Evolutionary conservation across 345 rosid genomes (phyloP).

Genomic region (Populus tremula): DNA sequence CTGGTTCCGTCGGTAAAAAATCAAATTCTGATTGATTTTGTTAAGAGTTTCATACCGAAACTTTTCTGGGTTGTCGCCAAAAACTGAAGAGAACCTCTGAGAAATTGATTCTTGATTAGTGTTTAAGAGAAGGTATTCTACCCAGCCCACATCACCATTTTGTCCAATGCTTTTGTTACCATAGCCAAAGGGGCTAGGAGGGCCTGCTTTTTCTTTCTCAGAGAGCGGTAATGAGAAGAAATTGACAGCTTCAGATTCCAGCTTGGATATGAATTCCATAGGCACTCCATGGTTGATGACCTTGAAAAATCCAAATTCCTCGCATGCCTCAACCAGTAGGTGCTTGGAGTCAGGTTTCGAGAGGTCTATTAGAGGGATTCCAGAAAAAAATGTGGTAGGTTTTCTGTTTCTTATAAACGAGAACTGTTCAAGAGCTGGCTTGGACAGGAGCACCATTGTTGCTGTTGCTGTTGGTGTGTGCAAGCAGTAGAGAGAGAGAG

Average conservation of each 20-base stretch:
- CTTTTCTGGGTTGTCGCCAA: conserved; percentile 19
- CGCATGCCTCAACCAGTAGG: conserved; percentile 40
- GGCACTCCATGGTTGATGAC: conserved; percentile 49
- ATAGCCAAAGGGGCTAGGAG: conserved; percentile 46
- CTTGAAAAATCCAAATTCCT: conserved; percentile 56
- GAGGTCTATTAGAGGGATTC: conserved; percentile 12
- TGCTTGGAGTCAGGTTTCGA: conserved; percentile 30
- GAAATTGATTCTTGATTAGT: conserved; percentile 20
- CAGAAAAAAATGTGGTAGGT: neutral
- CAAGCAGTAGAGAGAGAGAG: neutral
- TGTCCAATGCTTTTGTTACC: conserved; percentile 50
- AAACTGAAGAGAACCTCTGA: conserved; percentile 12
- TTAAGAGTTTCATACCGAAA: conserved; percentile 30
- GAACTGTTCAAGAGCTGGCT: conserved; percentile 4
- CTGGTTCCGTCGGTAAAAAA: neutral
- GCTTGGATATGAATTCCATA: conserved; percentile 24
- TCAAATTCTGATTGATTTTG: neutral
- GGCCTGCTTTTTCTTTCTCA: conserved; percentile 40
- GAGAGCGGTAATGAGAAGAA: conserved; percentile 39
- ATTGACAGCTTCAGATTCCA: conserved; percentile 36
- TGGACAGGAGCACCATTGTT: conserved; percentile 5
- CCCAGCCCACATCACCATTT: conserved; percentile 56
- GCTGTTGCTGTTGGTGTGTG: neutral
- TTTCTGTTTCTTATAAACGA: neutral
- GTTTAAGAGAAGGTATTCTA: conserved; percentile 47